Percentiles rank a stretch among this genome's conserved stretches.
phyloP scores from a whole-genome alignment of 805 yeast genomes.

The Yarrowia osloensis region DNA sequence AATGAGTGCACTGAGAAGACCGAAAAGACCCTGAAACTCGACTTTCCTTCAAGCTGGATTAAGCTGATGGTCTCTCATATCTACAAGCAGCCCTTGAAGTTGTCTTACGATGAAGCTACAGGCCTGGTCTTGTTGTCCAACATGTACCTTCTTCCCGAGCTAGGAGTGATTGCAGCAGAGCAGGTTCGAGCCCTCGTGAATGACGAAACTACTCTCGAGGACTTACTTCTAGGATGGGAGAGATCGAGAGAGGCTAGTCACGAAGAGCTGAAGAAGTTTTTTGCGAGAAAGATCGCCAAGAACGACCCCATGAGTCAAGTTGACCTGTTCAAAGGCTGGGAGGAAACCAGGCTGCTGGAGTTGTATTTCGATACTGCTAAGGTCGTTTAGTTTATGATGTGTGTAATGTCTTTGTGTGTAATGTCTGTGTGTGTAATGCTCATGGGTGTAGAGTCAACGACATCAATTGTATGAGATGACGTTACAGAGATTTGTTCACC shows the following conservation, averaged over 20 bases:
- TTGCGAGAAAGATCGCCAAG: not conserved
- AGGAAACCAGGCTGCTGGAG: not conserved
- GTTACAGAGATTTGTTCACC: no score
- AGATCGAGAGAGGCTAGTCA: not conserved
- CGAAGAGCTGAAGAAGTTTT: not conserved
- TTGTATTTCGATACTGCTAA: not conserved
- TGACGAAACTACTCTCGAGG: not conserved
- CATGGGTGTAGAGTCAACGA: no score
- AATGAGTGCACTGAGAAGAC: not conserved
- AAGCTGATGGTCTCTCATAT: not conserved
- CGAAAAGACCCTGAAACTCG: not conserved
- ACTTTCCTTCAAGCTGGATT: not conserved
- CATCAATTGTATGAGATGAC: no score
- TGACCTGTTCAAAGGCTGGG: not conserved
- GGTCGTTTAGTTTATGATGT: no score
- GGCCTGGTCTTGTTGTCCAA: not conserved
- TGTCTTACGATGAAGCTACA: not conserved
- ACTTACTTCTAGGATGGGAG: not conserved
- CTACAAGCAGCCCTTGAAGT: not conserved
- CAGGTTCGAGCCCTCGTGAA: not conserved
- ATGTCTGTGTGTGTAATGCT: no score
- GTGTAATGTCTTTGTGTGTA: no score
- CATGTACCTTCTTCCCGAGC: not conserved
- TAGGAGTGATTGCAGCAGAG: not conserved
- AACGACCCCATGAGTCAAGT: not conserved